Percentiles rank a stretch among this genome's conserved stretches.
These are phyloP conservation scores for Myriangium duriaei DNA, from an alignment of 2,329 filamentous ascomycete genomes.

Conservation along the genomic window DNA sequence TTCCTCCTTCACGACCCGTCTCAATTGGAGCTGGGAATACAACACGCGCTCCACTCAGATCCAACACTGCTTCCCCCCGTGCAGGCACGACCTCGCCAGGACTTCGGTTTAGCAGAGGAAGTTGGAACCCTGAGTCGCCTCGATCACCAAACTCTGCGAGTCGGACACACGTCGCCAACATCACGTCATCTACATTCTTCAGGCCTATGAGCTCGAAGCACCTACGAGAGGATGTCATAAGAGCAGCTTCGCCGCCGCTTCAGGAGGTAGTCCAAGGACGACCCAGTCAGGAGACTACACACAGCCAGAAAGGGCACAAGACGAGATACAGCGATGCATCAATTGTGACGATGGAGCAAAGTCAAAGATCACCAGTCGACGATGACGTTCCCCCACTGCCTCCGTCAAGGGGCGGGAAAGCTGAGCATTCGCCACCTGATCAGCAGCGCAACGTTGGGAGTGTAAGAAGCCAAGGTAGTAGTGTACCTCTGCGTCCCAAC, in stretches of 20 bases:
- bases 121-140: conserved; percentile 12
- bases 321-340: conserved; percentile 49
- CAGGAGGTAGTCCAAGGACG: conserved; percentile 21
- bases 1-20: conserved; percentile 35
- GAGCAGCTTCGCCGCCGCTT: conserved; percentile 16
- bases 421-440: conserved; percentile 26
- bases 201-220: conserved; percentile 91
- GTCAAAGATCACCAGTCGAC: conserved; percentile 25
- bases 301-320: conserved; percentile 30
- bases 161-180: conserved; percentile 76
- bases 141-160: conserved; percentile 57
- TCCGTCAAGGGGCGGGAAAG: conserved; percentile 54
- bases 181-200: conserved; percentile 86
- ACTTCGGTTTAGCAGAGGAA: conserved; percentile 11
- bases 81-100: conserved; percentile 15
- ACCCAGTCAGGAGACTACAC: conserved; percentile 14
- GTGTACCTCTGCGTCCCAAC: conserved; percentile 54
- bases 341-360: conserved; percentile 32
- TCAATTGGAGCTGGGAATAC: conserved; percentile 25
- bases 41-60: conserved; percentile 9
- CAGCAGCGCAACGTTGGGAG: neutral
- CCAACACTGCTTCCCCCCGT: conserved; percentile 6
- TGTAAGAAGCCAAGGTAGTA: conserved; percentile 59
- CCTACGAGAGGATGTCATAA: conserved; percentile 35
- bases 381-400: conserved; percentile 40